Evolutionary conservation across 192 early-diverging fungal species (phyloP), one percentile per base, ranked within the genome.

Genomic region (Coemansia sp.): DNA sequence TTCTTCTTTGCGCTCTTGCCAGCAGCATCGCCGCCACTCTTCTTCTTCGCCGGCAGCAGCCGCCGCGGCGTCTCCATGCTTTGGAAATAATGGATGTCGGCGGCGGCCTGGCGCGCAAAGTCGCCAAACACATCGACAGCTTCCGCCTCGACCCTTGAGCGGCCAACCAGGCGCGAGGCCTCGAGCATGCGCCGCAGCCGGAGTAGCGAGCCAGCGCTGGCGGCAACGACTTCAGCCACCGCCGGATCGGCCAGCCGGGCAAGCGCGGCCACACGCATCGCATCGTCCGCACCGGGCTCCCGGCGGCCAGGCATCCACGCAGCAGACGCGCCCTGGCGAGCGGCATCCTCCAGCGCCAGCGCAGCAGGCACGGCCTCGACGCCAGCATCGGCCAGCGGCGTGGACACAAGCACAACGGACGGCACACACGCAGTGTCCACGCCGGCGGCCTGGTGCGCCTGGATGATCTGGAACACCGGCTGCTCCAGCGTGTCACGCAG

Each of bases 401-500:
- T n/a, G 11, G 60, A 11, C 1, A 76, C 74, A 6, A 69, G 26
- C 42, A 21, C 42, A 5, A 76, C 70, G 3, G n/a, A 12, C 2
- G 79, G 74, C 37, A 82, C 71, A 3, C 44, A 42, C 0, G 75
- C 74, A 0, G 68, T 44, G n/a, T 58, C 63, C 21, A 82, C 67
- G 3, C 23, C 49, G 5, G 70, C 52, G 9, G 70, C 23, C 65
- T 76, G 79, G 18, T 61, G 23, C 5, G 59, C 48, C 76, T 83
- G 74, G 44, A 82, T 71, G 56, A 85, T 77, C 65, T 77, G 76
- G 71, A 77, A 87, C 19, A 95, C 86, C 0, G 95, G 89, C 39
- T 88, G 79, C n/a, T 83, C 79, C 41, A 99, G 82, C 0, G 94
- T 85, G 43, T 90, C 89, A 3, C 91, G 80, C 73, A 95, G 96